These are phyloP conservation scores for Yamadazyma laniorum DNA, from an alignment of 805 yeast species.

Conservation along the genomic window DNA sequence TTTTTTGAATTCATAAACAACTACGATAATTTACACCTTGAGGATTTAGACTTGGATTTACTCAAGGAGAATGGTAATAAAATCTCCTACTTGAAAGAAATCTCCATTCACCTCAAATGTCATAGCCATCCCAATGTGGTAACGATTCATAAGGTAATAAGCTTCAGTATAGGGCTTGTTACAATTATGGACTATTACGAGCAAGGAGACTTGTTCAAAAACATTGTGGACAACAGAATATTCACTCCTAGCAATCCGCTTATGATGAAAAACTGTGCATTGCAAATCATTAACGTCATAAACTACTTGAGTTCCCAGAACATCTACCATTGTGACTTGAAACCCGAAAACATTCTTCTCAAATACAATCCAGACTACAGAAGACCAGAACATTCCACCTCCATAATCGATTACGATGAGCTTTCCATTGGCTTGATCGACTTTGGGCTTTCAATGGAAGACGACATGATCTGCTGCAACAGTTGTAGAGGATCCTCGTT, in stretches of 20 bases:
- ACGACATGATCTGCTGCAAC: conserved; percentile 56
- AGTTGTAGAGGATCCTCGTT: conserved; percentile 84
- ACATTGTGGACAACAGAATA: conserved; percentile 72
- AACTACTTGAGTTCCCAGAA: conserved; percentile 30
- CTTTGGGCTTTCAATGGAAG: conserved; percentile 81
- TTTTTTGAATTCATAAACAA: conserved; percentile 14
- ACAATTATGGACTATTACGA: conserved; percentile 83
- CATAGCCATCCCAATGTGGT: conserved; percentile 79
- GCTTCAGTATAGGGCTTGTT: conserved; percentile 56
- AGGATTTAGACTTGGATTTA: conserved; percentile 22
- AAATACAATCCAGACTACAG: conserved; percentile 26
- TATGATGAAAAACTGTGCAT: conserved; percentile 43
- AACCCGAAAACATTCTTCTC: conserved; percentile 48
- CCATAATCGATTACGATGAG: conserved; percentile 45
- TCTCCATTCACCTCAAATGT: conserved; percentile 69
- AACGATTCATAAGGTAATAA: conserved; percentile 70
- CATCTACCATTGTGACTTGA: conserved; percentile 43
- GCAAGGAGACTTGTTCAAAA: conserved; percentile 83
- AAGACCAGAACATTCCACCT: conserved; percentile 14
- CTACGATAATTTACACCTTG: conserved; percentile 16
- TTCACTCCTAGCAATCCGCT: conserved; percentile 49
- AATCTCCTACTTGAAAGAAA: conserved; percentile 55
- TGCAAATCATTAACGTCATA: conserved; percentile 39
- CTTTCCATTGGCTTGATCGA: conserved; percentile 67
- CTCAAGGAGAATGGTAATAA: conserved; percentile 25